Evolutionary conservation across 2,329 filamentous ascomycete genomes (phyloP), one percentile per base, ranked within the genome.

Genomic region (Dryadomyces quercivorus): DNA sequence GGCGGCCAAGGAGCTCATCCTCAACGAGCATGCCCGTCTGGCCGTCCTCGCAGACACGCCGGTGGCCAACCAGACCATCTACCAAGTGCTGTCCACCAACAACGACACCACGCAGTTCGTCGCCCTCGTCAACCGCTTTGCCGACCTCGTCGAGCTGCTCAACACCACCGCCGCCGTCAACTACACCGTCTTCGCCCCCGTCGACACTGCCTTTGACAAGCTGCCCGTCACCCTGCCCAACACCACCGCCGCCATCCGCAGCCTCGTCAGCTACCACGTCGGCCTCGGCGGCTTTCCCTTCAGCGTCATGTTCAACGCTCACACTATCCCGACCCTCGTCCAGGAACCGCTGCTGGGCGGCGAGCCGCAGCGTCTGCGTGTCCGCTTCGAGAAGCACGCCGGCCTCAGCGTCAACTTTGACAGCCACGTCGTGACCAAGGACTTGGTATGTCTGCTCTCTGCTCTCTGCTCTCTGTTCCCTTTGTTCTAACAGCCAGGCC

Each of bases 111-210:
- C 80, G 50, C 86, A 84, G 67, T 84, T 95, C 47, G 82, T 85
- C 31, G 79, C 85, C 64, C 72, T 90, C n/a, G 77, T 95, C 61
- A 76, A 85, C 58, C 76, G 89, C 57, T 83, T 86, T 64, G 76
- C 82, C 1, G 81, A 88, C 52, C 72, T 95, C 0, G 82, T 92
- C 40, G 67, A 85, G 53, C 67, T 82, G 3, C 77, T 96, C 31
- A 93, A 94, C 69, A 78, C 36, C 10, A 40, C 36, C 3, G 36
- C 87, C 1, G 70, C 78, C 40, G 73, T 78, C 21, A 91, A 92
- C 67, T 81, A 85, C 63, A 95, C 91, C 1, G 69, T 93, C 51
- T 94, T 95, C 63, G 86, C 87, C 2, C 91, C 91, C 0, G 82
- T 80, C 1, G 81, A 95, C 65, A 72, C 75, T 51, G 89, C 89